A percentile compares a stretch with the other conserved stretches of the same genome.
Conservation (phyloP, 257 asterid genomes). For the Capsicum rhomboideum region DNA sequence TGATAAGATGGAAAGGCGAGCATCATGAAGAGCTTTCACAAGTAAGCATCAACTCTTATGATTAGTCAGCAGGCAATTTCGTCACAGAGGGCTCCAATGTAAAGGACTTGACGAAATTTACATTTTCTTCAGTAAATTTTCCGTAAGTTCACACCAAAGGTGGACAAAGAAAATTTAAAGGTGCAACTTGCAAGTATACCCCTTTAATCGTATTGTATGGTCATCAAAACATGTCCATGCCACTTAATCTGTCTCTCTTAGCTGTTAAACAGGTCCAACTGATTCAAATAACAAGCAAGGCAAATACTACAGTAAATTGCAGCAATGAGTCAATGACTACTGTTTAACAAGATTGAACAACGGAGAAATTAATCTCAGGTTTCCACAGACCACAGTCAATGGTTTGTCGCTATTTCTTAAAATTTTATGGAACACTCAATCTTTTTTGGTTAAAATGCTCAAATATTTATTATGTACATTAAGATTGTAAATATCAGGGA, state of each 20-base stretch:
- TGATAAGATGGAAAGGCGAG: neutral
- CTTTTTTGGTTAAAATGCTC: neutral
- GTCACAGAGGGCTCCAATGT: neutral
- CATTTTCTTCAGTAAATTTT: neutral
- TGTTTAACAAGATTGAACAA: neutral
- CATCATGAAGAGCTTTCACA: neutral
- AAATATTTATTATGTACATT: neutral
- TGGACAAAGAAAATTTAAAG: neutral
- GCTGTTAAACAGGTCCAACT: neutral
- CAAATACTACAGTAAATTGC: neutral
- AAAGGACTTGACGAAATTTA: neutral
- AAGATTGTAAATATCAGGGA: neutral
- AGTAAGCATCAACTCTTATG: neutral
- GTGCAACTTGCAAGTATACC: neutral
- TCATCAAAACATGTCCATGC: neutral
- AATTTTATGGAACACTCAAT: neutral
- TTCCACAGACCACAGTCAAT: neutral
- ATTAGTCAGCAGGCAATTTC: neutral
- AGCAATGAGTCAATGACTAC: neutral
- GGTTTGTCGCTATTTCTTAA: neutral
- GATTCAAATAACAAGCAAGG: neutral
- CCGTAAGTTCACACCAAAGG: neutral
- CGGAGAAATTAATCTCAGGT: neutral
- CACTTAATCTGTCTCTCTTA: neutral
- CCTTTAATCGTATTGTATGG: neutral